Base-by-base conservation (phyloP, 2,329 filamentous ascomycete species). In the Emydomyces testavorans region DNA sequence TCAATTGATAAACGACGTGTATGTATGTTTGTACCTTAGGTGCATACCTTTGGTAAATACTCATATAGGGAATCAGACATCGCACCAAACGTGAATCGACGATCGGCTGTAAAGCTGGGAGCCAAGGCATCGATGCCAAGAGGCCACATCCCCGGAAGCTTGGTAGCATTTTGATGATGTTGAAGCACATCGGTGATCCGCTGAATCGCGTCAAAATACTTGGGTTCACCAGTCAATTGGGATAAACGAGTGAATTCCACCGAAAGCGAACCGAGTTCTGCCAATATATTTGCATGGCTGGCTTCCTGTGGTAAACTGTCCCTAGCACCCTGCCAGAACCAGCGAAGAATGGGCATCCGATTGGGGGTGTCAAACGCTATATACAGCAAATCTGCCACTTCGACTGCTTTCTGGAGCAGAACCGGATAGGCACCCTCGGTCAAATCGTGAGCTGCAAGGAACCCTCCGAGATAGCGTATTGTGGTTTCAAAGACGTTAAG, bases 41-140 rank as follows among this genome's bases (percentile, higher is more conserved):
- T n/a, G n/a, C n/a, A n/a, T 69, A 89, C 71, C 60, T 79, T 78
- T 0, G 75, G 73, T 11, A 79, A 61, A 53, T 78, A 78, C 54
- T 78, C 76, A 55, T 78, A 79, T 0, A 75, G 63, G 4, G 73
- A 77, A 58, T 79, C 75, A 1, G 72, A 69, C 68, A 74, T 72
- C 16, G 69, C 74, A n/a, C 76, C 75, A 52, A 79, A 66, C 0
- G 74, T 74, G 56, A 74, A 79, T 13, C 50, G 45, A 31, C 59
- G 58, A 40, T 62, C 58, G 4, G 55, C 50, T 11, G 50, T 52
- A n/a, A 57, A 56, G 24, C 57, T 50, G 7, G 54, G 47, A 1
- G 56, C 59, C 26, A 52, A 53, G 2, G 61, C 56, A 46, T 66
- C 61, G 16, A 68, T 53, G 4, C 58, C 49, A 0, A 62, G 52